phyloP scores from a whole-genome alignment of 805 yeast genomes.

The Wilhelminamyces savonicus region DNA sequence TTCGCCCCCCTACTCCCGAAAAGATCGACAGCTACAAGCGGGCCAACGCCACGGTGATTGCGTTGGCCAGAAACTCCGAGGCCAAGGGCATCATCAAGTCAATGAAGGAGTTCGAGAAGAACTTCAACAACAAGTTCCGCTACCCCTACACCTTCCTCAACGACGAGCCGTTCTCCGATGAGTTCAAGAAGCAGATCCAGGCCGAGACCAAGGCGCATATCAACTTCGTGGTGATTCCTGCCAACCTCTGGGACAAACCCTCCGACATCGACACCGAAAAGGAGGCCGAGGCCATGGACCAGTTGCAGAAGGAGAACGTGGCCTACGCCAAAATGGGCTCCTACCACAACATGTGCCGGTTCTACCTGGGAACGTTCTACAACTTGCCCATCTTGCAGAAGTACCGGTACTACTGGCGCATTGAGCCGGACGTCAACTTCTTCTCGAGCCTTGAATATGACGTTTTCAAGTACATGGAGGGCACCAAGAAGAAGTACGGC shows the following conservation, averaged over 20 bases:
- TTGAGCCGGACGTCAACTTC: slow-evolving; percentile 69
- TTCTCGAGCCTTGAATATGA: slow-evolving; percentile 70
- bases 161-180: slow-evolving; percentile 57
- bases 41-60: slow-evolving; percentile 74
- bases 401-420: slow-evolving; percentile 71
- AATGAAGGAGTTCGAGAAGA: slow-evolving; percentile 53
- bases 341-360: slow-evolving; percentile 83
- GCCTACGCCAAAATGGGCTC: slow-evolving; percentile 58
- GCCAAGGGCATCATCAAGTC: slow-evolving; percentile 41
- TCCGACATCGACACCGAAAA: slow-evolving; percentile 40
- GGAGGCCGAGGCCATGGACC: slow-evolving; percentile 35
- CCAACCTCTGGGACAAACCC: slow-evolving; percentile 56
- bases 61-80: slow-evolving; percentile 70
- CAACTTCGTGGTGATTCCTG: slow-evolving; percentile 36
- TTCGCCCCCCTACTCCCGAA: slow-evolving; percentile 23
- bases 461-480: slow-evolving; percentile 67
- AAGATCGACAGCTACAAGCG: slow-evolving; percentile 21
- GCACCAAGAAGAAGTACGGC: slow-evolving; percentile 65
- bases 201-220: slow-evolving; percentile 24
- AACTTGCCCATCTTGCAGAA: slow-evolving; percentile 56
- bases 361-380: slow-evolving; percentile 60
- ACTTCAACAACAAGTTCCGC: slow-evolving; percentile 62
- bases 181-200: slow-evolving; percentile 44
- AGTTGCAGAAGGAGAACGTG: slow-evolving; percentile 36
- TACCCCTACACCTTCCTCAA: slow-evolving; percentile 81